Base-by-base conservation (phyloP, 2,329 filamentous ascomycete genomes). In the Akanthomyces dipterigenus region DNA sequence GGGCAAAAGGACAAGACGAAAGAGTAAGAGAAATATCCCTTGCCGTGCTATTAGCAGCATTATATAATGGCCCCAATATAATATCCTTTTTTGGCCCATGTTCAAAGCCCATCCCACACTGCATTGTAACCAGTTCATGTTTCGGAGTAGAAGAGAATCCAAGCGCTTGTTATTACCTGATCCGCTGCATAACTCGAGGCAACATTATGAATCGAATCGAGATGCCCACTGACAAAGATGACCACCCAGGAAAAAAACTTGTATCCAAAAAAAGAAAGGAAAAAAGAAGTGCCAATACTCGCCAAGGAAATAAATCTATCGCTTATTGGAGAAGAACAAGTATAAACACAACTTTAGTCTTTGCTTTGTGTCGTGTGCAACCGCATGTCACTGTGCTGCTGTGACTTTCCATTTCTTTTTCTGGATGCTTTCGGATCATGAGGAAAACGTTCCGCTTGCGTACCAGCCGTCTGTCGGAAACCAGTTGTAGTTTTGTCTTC, bases 391-490 rank as follows among this genome's bases (percentile, higher is more conserved):
- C 57, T 45, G 57, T 54, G 31, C 57, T 60, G 49, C 57, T 54
- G 57, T 54, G 57, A 14, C 49, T 28, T 14, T 54, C 16, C n/a
- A n/a, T n/a, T n/a, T 46, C 14, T 36, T 36, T 22, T 34, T 38
- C 38, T 46, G 57, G 28, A 34, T 60, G 38, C 46, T 54, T 42
- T 38, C 12, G 24, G 31, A 26, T 38, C 36, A 50, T 49, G 42
- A 36, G n/a, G n/a, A 51, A 50, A 51, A 43, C 56, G 36, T 59
- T 59, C 56, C 56, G 56, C 46, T 50, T 59, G 56, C 56, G 56
- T 59, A 16, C 56, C 56, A 59, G 56, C 46, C 56, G 56, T 59
- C 56, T 58, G 20, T 43, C 56, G 56, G 56, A 59, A 59, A 58
- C 34, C 55, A 26, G 43, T 58, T 40, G 55, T 58, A 20, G 55